Evolutionary conservation across 306 rosid genomes (phyloP).

Genomic region (Inga leiocalycina): DNA sequence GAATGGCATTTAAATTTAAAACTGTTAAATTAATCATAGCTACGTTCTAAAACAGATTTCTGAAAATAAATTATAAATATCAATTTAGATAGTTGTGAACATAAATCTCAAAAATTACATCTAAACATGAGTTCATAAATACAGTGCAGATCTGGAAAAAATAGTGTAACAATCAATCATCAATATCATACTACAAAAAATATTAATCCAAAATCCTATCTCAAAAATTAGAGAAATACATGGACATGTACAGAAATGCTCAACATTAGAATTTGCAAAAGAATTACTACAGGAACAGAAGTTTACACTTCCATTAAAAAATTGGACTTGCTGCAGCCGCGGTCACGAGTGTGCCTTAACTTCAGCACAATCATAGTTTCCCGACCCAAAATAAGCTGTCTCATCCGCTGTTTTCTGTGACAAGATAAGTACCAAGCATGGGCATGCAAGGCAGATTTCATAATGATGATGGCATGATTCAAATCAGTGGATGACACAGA

Average conservation of each 20-base stretch:
- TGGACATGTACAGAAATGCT: constrained; percentile 17
- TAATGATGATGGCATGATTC: constrained; percentile 17
- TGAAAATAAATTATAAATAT: too few relatives aligned
- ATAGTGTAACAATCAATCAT: not conserved
- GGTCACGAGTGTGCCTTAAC: constrained; percentile 1
- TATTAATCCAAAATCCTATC: not conserved
- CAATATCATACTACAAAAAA: not conserved
- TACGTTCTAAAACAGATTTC: too few relatives aligned
- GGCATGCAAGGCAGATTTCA: constrained; percentile 20
- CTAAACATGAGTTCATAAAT: not conserved
- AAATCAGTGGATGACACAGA: constrained; percentile 12
- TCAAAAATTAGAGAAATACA: constrained; percentile 8
- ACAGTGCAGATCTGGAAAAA: not conserved
- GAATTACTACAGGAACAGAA: constrained; percentile 23
- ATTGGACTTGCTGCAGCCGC: constrained; percentile 27
- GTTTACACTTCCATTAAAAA: constrained; percentile 7
- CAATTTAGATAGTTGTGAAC: not conserved
- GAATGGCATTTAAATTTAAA: not conserved
- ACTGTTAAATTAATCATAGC: too few relatives aligned
- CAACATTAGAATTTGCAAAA: constrained; percentile 3
- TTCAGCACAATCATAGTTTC: constrained; percentile 26
- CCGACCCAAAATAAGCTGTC: constrained; percentile 1
- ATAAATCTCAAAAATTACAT: too few relatives aligned
- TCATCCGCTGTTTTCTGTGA: constrained; percentile 17
- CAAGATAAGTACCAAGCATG: constrained; percentile 3